A percentile compares a stretch with the other conserved stretches of the same genome.
These are phyloP conservation scores for Cyclotella sp. DNA, from an alignment of 108 stramenopile genomes.

Conservation along the genomic window DNA sequence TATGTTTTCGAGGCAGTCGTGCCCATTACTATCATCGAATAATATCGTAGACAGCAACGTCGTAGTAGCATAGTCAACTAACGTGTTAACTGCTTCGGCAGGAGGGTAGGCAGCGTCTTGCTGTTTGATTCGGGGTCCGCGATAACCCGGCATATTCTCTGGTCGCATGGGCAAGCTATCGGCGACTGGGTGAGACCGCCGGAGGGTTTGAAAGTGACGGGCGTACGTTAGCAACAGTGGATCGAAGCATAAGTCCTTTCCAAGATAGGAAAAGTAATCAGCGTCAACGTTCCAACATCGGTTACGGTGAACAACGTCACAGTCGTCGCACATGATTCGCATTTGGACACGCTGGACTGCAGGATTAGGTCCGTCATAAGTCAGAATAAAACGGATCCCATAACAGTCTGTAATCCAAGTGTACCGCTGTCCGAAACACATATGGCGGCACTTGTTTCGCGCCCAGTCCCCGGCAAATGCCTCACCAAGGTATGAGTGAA, in stretches of 20 bases:
- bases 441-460: background rate
- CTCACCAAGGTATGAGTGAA: conserved; percentile 7
- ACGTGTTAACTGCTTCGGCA: too few species aligned
- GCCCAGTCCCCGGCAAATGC: conserved; percentile 21
- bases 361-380: conserved; percentile 21
- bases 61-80: background rate
- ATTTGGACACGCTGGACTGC: conserved; percentile 16
- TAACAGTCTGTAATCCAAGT: too few species aligned
- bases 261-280: conserved; percentile 16
- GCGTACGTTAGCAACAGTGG: background rate
- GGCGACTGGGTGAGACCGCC: background rate
- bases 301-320: conserved; percentile 7
- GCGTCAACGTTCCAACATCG: background rate
- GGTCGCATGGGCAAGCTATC: background rate
- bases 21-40: background rate
- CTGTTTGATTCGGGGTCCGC: background rate
- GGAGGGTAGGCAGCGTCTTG: background rate
- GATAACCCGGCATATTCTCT: too few species aligned
- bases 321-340: conserved; percentile 15
- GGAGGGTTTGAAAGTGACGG: too few species aligned
- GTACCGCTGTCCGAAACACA: too few species aligned
- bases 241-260: background rate
- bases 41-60: background rate
- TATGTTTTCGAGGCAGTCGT: background rate
- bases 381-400: conserved; percentile 21